Evolutionary conservation across 805 yeast genomes (phyloP).

Genomic region (Myxozyma monticola): DNA sequence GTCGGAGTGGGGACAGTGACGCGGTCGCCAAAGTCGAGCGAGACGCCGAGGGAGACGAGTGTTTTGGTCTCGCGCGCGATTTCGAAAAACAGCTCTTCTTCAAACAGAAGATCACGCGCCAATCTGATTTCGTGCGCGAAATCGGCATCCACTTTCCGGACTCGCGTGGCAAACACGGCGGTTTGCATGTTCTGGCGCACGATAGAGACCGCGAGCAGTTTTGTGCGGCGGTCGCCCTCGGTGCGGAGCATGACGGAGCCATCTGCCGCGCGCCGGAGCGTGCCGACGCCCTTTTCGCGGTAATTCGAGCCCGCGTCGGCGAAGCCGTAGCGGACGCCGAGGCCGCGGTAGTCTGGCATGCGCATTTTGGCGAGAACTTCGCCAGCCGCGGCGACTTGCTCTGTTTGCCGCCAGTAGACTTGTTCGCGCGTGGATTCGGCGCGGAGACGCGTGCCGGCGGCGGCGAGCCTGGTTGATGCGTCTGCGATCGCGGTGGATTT

Average conservation of each 20-base stretch:
- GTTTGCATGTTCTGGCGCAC: slow-evolving; percentile 37
- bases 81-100: slow-evolving; percentile 82
- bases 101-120: slow-evolving; percentile 77
- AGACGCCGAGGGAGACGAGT: slow-evolving; percentile 67
- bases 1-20: slow-evolving; percentile 60
- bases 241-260: slow-evolving; percentile 48
- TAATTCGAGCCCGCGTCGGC: slow-evolving; percentile 86
- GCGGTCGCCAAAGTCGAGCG: slow-evolving; percentile 57
- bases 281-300: slow-evolving; percentile 72
- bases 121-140: slow-evolving; percentile 46
- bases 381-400: slow-evolving; percentile 44
- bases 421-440: slow-evolving; percentile 62
- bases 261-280: slow-evolving; percentile 53
- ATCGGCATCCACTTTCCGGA: too few relatives aligned
- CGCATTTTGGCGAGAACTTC: slow-evolving; percentile 71
- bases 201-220: slow-evolving; percentile 59
- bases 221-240: slow-evolving; percentile 43
- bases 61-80: slow-evolving; percentile 72
- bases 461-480: slow-evolving; percentile 53
- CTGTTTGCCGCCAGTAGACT: slow-evolving; percentile 62
- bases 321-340: slow-evolving; percentile 87
- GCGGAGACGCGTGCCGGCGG: slow-evolving; percentile 53
- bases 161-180: not conserved
- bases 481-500: slow-evolving; percentile 67
- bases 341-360: slow-evolving; percentile 54